Conservation (phyloP, 768 basidiomycete species). For the Pholiota molesta region DNA sequence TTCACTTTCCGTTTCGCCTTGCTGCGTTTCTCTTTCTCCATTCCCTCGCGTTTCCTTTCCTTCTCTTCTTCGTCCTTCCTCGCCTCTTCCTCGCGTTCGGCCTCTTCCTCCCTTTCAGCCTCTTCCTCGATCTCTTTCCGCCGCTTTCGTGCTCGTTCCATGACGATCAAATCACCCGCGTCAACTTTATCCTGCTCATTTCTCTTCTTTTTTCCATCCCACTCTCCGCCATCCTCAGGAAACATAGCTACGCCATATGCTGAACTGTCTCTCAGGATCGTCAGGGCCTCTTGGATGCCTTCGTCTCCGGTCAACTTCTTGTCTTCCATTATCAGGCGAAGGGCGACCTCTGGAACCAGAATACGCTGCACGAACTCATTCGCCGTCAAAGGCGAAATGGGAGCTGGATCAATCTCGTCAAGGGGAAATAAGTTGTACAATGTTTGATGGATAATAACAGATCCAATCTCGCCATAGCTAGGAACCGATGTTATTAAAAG, state of each 20-base stretch:
- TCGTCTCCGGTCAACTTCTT: slow-evolving; percentile 44
- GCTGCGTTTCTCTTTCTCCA: slow-evolving; percentile 13
- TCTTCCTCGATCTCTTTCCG: slow-evolving; percentile 52
- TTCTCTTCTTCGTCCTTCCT: slow-evolving; percentile 6
- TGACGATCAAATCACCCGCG: slow-evolving; percentile 53
- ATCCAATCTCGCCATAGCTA: slow-evolving; percentile 90
- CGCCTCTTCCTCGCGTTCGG: background rate
- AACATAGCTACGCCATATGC: slow-evolving; percentile 88
- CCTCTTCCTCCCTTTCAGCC: slow-evolving; percentile 27
- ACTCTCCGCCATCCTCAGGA: slow-evolving; percentile 58
- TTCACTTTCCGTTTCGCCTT: slow-evolving; percentile 9
- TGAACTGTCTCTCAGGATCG: slow-evolving; percentile 72
- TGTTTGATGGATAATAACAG: slow-evolving; percentile 77
- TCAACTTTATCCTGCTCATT: slow-evolving; percentile 36
- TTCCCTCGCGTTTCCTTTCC: slow-evolving; percentile 9
- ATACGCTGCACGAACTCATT: slow-evolving; percentile 82
- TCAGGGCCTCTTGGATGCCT: slow-evolving; percentile 48
- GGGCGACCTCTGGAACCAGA: slow-evolving; percentile 88
- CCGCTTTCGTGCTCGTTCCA: slow-evolving; percentile 56
- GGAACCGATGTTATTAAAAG: slow-evolving; percentile 1
- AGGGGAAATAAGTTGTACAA: slow-evolving; percentile 78
- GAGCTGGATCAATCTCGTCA: slow-evolving; percentile 50
- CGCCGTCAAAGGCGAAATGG: slow-evolving; percentile 65
- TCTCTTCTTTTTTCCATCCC: slow-evolving; percentile 29
- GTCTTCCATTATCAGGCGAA: slow-evolving; percentile 83